Evolutionary conservation across 331 rosid species (phyloP), one percentile per base, ranked within the genome.

Genomic region (Cydonia oblonga): DNA sequence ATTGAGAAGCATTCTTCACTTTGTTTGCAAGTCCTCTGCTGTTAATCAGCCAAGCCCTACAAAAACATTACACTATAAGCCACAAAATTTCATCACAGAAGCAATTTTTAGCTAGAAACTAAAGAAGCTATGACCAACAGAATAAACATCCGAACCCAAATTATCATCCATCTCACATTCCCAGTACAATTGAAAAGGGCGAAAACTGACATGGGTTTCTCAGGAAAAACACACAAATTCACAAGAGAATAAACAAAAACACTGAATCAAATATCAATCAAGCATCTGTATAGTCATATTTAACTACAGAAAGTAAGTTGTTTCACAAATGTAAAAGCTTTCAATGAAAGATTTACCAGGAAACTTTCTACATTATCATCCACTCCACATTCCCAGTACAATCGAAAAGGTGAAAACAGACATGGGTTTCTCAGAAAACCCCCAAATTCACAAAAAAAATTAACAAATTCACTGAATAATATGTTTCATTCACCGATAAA

Each of bases 21-120:
- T 93, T 93, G 82, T 69, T 93, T 20, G 98, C 98, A 74, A 93
- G 76, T 69, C 90, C 92, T 78, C 88, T 84, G 40, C 86, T 59
- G 78, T 91, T 81, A 58, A 89, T 73, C 46, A 93, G 74, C 98
- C 98, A 93, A 80, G 88, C 73, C 86, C 98, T 93, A 85, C 19
- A 72, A 33, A 67, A 81, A 61, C 71, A 72, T 68, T 46, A 35
- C 22, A 49, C 24, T 69, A 3, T 66, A 28, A 67, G 82, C 72
- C 70, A 16, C 71, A 64, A 56, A 58, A 68, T 49, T 63, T 33
- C 28, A 57, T 9, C 18, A 54, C 38, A 59, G 16, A 9, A 53
- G 6, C 51, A 25, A 6, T 38, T 24, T 57, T 57, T 13, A 38
- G 38, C 32, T 38, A 25, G 26, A 58, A 59, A 1, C 28, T 57